Base-by-base conservation (phyloP, 139 green algal genomes). In the Haematococcus lacustris region DNA sequence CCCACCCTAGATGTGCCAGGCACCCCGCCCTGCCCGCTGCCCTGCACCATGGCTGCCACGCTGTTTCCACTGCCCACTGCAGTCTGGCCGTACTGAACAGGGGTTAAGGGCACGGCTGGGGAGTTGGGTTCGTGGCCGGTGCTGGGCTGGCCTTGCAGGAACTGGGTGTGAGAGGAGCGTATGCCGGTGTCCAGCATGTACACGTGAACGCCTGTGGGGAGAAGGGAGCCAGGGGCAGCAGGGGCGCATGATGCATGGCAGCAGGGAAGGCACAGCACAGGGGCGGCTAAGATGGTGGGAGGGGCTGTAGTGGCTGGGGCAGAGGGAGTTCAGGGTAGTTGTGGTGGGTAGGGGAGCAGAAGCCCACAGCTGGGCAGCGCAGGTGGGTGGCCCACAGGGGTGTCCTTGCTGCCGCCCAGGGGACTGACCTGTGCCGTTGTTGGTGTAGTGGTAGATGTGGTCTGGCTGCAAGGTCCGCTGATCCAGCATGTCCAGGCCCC, bases 161-260 rank as follows among this genome's bases (percentile, higher is more conserved):
- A 91, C 63, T 91, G 72, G 0, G 50, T 0, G 66, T 91, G 86
- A 21, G 50, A 74, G 32, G 38, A 53, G 23, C 82, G 77, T n/a
- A 91, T 81, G 62, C 86, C 86, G 32, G 88, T 93, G 79, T 94
- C 89, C 26, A 94, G 41, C 2, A 94, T 60, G 73, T 94, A 94
- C 3, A 87, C 84, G 32, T 91, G 79, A 21, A 94, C 82, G 13
- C 82, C 85, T 3, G 68, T 81, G 4, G 1, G 30, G 1, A 2
- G 5, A 21, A 5, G 37, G 5, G 40, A n/a, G n/a, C n/a, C n/a
- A n/a, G n/a, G n/a, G n/a, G n/a, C n/a, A n/a, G n/a, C n/a, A n/a
- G n/a, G n/a, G n/a, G n/a, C n/a, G n/a, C n/a, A n/a, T n/a, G n/a
- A n/a, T n/a, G n/a, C n/a, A n/a, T n/a, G n/a, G n/a, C 86, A 61